Conservation (phyloP, 805 yeast genomes). For the Isabelozyma gotoi region DNA sequence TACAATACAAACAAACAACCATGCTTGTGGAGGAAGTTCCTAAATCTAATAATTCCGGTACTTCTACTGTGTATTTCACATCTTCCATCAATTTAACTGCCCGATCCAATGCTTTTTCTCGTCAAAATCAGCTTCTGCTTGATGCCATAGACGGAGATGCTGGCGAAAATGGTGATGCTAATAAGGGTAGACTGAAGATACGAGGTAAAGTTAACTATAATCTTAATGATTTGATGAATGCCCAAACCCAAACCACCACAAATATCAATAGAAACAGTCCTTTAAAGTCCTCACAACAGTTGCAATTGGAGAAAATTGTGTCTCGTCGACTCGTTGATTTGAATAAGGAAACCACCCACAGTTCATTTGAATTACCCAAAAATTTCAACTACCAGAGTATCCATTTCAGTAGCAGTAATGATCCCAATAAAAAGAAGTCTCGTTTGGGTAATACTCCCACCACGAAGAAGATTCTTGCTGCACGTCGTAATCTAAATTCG, state of each 20-base stretch:
- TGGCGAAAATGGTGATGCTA: slow-evolving; percentile 13
- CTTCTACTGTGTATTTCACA: slow-evolving; percentile 39
- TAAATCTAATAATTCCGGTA: slow-evolving; percentile 24
- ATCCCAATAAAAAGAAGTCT: slow-evolving; percentile 21
- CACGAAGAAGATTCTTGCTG: slow-evolving; percentile 41
- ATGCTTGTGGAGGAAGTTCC: slow-evolving; percentile 48
- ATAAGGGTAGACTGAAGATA: slow-evolving; percentile 22
- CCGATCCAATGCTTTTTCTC: slow-evolving; percentile 24
- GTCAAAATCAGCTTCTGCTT: slow-evolving; percentile 2
- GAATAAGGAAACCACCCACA: slow-evolving; percentile 27
- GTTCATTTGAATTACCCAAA: slow-evolving; percentile 42
- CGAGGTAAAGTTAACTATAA: slow-evolving; percentile 46
- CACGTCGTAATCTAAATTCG: slow-evolving; percentile 41
- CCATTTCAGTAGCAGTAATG: slow-evolving; percentile 17
- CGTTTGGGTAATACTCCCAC: slow-evolving; percentile 44
- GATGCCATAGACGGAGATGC: slow-evolving; percentile 10
- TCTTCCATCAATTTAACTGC: slow-evolving; percentile 44
- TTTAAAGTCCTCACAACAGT: slow-evolving; percentile 40
- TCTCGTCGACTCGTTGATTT: slow-evolving; percentile 36
- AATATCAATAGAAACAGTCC: slow-evolving; percentile 12
- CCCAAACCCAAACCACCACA: slow-evolving; percentile 38
- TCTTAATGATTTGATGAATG: slow-evolving; percentile 41
- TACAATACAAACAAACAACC: too few relatives aligned
- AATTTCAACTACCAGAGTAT: slow-evolving; percentile 35
- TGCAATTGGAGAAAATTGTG: slow-evolving; percentile 40